A percentile compares a stretch with the other conserved stretches of the same genome.
phyloP scores from a whole-genome alignment of 2,329 filamentous ascomycete genomes.

The Mycosphaerella sp. region DNA sequence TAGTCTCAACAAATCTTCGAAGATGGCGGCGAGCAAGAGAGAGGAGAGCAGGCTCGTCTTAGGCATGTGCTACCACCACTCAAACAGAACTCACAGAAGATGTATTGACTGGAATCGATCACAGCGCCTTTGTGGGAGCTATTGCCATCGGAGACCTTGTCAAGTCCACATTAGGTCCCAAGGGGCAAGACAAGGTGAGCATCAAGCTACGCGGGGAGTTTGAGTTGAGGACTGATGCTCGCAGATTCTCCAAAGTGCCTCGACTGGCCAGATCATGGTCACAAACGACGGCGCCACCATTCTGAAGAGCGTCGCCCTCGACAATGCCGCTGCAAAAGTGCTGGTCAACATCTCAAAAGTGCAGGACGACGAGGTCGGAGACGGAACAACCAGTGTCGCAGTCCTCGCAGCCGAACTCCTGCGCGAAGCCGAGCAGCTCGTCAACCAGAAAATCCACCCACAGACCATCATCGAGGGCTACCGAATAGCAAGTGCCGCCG shows the following conservation, averaged over 20 bases:
- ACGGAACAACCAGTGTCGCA: slow-evolving; percentile 96
- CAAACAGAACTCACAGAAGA: background rate
- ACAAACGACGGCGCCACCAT: slow-evolving; percentile 99
- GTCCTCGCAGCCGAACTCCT: slow-evolving; percentile 92
- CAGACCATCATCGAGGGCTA: slow-evolving; percentile 99
- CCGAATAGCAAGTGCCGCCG: slow-evolving; percentile 89
- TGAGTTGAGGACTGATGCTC: slow-evolving; percentile 62
- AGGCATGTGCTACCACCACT: slow-evolving; percentile 14
- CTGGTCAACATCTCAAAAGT: slow-evolving; percentile 99
- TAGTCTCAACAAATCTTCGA: slow-evolving; percentile 24
- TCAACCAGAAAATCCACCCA: slow-evolving; percentile 97
- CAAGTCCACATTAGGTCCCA: slow-evolving; percentile 93
- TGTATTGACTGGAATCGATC: slow-evolving; percentile 14
- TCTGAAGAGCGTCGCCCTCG: slow-evolving; percentile 94
- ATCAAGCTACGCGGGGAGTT: slow-evolving; percentile 42
- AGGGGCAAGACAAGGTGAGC: slow-evolving; percentile 95
- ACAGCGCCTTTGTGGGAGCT: slow-evolving; percentile 79
- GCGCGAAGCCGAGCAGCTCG: slow-evolving; percentile 91
- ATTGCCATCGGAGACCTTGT: slow-evolving; percentile 97
- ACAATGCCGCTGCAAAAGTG: slow-evolving; percentile 97
- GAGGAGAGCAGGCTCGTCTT: slow-evolving; percentile 25
- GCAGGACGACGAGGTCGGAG: slow-evolving; percentile 96
- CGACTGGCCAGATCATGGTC: slow-evolving; percentile 94
- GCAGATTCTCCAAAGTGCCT: slow-evolving; percentile 47
- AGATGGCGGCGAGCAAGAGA: slow-evolving; percentile 23